phyloP scores from a whole-genome alignment of 2,329 filamentous ascomycete genomes.

The Pseudopyrenochaeta lycopersici region DNA sequence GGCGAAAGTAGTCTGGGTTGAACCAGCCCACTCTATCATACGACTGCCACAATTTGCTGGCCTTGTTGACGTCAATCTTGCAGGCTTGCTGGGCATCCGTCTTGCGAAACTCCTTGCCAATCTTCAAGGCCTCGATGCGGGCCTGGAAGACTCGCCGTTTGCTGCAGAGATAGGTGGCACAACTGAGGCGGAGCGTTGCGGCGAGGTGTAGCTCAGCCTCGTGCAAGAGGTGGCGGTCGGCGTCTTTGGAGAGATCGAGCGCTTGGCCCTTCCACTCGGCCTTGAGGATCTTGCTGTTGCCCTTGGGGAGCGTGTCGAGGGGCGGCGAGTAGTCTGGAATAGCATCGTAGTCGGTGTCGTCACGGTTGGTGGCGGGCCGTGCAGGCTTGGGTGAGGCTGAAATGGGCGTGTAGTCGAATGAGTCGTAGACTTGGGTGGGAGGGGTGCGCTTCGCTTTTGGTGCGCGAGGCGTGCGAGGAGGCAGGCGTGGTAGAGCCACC shows the following conservation, averaged over 20 bases:
- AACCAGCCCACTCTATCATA: constrained; percentile 91
- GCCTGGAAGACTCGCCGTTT: constrained; percentile 91
- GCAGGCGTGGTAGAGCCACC: constrained; percentile 41
- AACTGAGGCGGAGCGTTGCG: constrained; percentile 81
- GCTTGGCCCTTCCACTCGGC: constrained; percentile 87
- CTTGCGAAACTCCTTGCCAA: constrained; percentile 88
- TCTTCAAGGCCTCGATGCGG: constrained; percentile 71
- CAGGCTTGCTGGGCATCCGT: constrained; percentile 96
- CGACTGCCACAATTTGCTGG: constrained; percentile 88
- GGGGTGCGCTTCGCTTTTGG: constrained; percentile 49
- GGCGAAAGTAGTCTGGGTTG: constrained; percentile 60
- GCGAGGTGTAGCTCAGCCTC: constrained; percentile 80
- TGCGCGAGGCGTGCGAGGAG: constrained; percentile 43
- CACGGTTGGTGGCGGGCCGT: constrained; percentile 68
- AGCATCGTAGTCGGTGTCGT: constrained; percentile 81
- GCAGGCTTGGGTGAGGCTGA: constrained; percentile 49
- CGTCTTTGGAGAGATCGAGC: constrained; percentile 73
- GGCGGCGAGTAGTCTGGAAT: constrained; percentile 79
- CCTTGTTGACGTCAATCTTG: constrained; percentile 98
- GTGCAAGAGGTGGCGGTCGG: constrained; percentile 75
- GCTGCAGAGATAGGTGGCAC: constrained; percentile 88
- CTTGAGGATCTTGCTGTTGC: constrained; percentile 76
- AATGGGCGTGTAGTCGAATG: constrained; percentile 45
- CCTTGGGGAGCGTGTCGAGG: constrained; percentile 67
- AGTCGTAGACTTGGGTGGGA: constrained; percentile 37